Base-by-base conservation (phyloP, 2,329 filamentous ascomycete genomes). In the Stagonosporopsis chrysanthemi region DNA sequence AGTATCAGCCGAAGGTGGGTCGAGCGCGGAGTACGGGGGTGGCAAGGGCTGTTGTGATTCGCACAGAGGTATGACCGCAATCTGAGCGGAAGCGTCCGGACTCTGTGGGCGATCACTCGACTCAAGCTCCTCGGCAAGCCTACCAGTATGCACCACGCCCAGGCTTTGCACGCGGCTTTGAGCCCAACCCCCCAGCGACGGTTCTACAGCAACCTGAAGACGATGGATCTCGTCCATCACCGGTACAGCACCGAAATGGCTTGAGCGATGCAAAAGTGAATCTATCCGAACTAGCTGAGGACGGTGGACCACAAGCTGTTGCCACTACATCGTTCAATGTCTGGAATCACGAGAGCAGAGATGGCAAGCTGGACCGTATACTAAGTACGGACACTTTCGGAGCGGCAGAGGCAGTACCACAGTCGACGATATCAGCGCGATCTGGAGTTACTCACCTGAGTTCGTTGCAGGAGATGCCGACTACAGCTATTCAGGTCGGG, bases 351-450 rank as follows among this genome's bases (percentile, higher is more conserved):
- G 31, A 44, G 19, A n/a, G 4, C 1, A 29, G 44, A 9, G 26
- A 55, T 6, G 42, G 31, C n/a, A 39, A 40, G n/a, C 33, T 55
- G 3, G 40, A 49, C 11, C 39, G 24, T 15, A 39, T 49, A 14
- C 15, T 44, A 5, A 22, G 23, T 2, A 14, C 23, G 14, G 14
- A 2, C 2, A 11, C 14, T 11, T 1, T 42, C 9, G 17, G 15
- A 0, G 8, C 12, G 8, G 14, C 23, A 17, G 8, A 31, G 17
- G 23, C 49, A 23, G 12, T 9, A 2, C 4, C 4, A 3, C 17
- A 3, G 22, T 4, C 24, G 1, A 15, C 14, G 14, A 1, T 33
- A 2, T 19, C 9, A 5, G 9, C 33, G 11, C 26, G 35, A 11
- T 29, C 26, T 12, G 35, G 33, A 19, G 9, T 9, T 3, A 45